These are phyloP conservation scores for Hypoxylon sp. DNA, from an alignment of 2,329 filamentous ascomycete species.

Conservation along the genomic window DNA sequence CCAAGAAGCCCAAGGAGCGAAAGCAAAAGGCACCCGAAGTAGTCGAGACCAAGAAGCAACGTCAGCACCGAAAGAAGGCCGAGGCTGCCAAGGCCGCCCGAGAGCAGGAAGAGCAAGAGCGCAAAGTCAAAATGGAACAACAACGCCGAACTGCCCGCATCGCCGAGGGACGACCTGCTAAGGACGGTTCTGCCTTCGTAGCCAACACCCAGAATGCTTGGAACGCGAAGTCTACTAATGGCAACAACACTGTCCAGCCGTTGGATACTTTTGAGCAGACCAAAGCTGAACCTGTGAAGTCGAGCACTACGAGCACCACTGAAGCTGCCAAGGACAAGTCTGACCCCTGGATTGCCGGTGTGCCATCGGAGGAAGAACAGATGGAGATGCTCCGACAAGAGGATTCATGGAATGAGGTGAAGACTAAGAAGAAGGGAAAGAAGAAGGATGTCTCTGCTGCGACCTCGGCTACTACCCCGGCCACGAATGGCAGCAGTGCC, in stretches of 20 bases:
- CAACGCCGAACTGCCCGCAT: constrained; percentile 86
- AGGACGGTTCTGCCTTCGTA: constrained; percentile 79
- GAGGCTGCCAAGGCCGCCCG: constrained; percentile 82
- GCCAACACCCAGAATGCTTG: constrained; percentile 61
- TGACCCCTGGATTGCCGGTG: constrained; percentile 64
- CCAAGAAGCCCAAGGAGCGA: constrained; percentile 75
- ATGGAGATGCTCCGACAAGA: constrained; percentile 70
- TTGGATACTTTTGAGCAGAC: constrained; percentile 69
- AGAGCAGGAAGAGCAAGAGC: constrained; percentile 83
- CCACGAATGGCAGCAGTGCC: constrained; percentile 40
- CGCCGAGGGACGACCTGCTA: constrained; percentile 84
- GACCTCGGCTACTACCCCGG: constrained; percentile 45
- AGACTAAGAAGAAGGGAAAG: constrained; percentile 60
- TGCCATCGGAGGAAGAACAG: constrained; percentile 75
- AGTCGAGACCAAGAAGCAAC: constrained; percentile 92
- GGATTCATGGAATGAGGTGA: constrained; percentile 71
- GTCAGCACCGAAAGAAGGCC: constrained; percentile 90
- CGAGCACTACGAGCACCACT: constrained; percentile 51
- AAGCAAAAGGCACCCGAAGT: constrained; percentile 74
- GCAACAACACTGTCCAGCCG: constrained; percentile 61
- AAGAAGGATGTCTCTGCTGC: constrained; percentile 61
- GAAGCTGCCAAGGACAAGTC: constrained; percentile 53
- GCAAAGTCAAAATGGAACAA: constrained; percentile 82
- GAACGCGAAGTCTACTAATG: constrained; percentile 58
- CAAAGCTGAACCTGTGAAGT: constrained; percentile 55